Base-by-base conservation (phyloP, 805 yeast genomes). In the Kluyveromyces aestuarii region DNA sequence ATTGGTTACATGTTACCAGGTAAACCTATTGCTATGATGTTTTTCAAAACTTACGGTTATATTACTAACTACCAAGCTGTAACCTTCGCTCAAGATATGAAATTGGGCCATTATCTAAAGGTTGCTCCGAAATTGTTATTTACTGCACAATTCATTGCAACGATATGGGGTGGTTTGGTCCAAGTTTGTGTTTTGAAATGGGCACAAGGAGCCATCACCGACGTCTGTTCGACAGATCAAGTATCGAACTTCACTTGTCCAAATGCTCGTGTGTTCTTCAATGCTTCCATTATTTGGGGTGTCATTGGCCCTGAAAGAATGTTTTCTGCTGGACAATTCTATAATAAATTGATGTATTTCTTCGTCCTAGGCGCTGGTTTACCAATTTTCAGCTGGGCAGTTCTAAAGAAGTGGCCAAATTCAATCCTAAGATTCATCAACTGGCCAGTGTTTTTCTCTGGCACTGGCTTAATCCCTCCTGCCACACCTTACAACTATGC, bases 401-500 rank as follows among this genome's bases (percentile, higher is more conserved):
- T 67, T 51, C 62, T 71, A 40, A 62, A 60, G 53, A 59, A 59
- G 44, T 59, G 65, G 59, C 78, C 78, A 39, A 57, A 63, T 38
- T 66, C 72, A n/a, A 71, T 47, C n/a, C 49, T 71, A 35, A 60
- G 66, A 41, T 73, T 73, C 53, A 67, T 81, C 55, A 82, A 81
- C 51, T 82, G 86, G 61, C 83, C 87, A 0, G 79, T 81, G 17
- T 79, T 84, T 37, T 71, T 84, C 55, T 68, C 71, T 36, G 72
- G 75, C 17, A 57, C 74, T 16, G 80, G 79, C 37, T 66, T 71
- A 53, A 73, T 81, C 57, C 87, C 89, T 17, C 87, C 89, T 36
- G 84, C 84, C 14, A 79, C 87, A 14, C 78, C 83, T 39, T 79
- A 78, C 62, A 80, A 79, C 60, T 80, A 80, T 60, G 73, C 77